These are phyloP conservation scores for Aspergillus proliferans DNA, from an alignment of 2,329 filamentous ascomycete genomes.

Conservation along the genomic window DNA sequence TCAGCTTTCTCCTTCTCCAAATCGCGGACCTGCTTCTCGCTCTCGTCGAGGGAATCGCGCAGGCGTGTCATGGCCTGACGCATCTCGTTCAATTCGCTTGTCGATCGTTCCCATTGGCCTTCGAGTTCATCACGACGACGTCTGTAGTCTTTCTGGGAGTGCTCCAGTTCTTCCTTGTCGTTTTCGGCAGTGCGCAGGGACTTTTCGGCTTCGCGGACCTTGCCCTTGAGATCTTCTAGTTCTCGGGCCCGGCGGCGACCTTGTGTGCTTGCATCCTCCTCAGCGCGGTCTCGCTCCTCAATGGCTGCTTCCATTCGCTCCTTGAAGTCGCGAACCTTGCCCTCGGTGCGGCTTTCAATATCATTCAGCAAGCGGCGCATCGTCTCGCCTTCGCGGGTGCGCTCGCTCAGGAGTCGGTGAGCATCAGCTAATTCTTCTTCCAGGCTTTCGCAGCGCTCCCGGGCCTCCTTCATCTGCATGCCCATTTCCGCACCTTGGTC, in stretches of 20 bases:
- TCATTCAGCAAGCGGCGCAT: constrained; percentile 87
- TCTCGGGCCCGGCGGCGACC: constrained; percentile 73
- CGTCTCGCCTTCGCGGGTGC: constrained; percentile 85
- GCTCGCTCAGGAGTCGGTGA: constrained; percentile 76
- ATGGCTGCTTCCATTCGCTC: constrained; percentile 80
- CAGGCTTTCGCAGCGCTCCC: constrained; percentile 72
- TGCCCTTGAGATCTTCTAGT: constrained; percentile 75
- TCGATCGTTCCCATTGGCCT: constrained; percentile 59
- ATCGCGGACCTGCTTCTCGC: constrained; percentile 76
- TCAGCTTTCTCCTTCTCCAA: constrained; percentile 76
- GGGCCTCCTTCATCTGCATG: constrained; percentile 84
- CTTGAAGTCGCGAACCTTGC: constrained; percentile 79
- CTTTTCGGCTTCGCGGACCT: constrained; percentile 74
- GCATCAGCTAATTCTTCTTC: constrained; percentile 90
- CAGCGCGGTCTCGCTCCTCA: constrained; percentile 88
- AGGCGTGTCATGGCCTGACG: constrained; percentile 71
- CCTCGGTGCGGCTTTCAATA: constrained; percentile 74
- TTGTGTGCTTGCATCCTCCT: constrained; percentile 78
- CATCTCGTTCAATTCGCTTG: constrained; percentile 68
- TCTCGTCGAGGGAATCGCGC: constrained; percentile 74
- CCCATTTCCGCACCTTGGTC: constrained; percentile 84
- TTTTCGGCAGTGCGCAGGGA: constrained; percentile 63
- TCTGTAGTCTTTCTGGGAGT: constrained; percentile 67
- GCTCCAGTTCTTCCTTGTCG: constrained; percentile 72
- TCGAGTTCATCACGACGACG: constrained; percentile 71